Base-by-base conservation (phyloP, 495 filamentous ascomycete species). In the Oleoguttula mirabilis region DNA sequence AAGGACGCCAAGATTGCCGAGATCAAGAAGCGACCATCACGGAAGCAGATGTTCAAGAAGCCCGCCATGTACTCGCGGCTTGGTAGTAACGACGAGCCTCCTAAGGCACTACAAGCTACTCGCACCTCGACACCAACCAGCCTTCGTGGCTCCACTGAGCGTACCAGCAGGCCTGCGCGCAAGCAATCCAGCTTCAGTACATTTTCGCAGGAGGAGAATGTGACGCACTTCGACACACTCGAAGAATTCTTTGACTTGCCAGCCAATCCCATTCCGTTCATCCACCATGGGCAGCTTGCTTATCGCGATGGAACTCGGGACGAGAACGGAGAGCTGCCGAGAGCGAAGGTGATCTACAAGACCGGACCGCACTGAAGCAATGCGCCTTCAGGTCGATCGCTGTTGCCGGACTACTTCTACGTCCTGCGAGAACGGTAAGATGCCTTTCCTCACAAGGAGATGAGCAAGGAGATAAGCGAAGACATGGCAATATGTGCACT, bases 1-100 rank as follows among this genome's bases (percentile, higher is more conserved):
- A 36, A 27, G 7, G 31, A 39, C 4, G 32, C 36, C 8, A 59
- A 59, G 35, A 51, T 48, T 10, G 40, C 14, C 22, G 53, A 58
- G 43, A 58, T 60, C 41, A 49, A 47, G 32, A 35, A 43, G 21
- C 45, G 58, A 3, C 51, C 54, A 4, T 52, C 45, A 0, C 41
- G 56, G 28, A 61, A 61, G 38, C 39, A 48, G 10, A 45, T 43
- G 14, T 56, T 56, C 32, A 45, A 45, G 3, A 48, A 54, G 25
- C 36, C 41, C 10, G 45, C 45, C 17, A 35, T 25, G 28, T 35
- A 41, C 23, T 48, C 38, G 2, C 27, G 39, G 2, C 36, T 48
- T 7, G 42, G 12, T 8, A 38, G 25, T 21, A 33, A 15, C 31
- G 15, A 5, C 5, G 32, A 17, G 7, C 6, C 32, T 10, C 5